Evolutionary conservation across 2,329 filamentous ascomycete species (phyloP), one percentile per base, ranked within the genome.

Genomic region (Penicillium sumatraense): DNA sequence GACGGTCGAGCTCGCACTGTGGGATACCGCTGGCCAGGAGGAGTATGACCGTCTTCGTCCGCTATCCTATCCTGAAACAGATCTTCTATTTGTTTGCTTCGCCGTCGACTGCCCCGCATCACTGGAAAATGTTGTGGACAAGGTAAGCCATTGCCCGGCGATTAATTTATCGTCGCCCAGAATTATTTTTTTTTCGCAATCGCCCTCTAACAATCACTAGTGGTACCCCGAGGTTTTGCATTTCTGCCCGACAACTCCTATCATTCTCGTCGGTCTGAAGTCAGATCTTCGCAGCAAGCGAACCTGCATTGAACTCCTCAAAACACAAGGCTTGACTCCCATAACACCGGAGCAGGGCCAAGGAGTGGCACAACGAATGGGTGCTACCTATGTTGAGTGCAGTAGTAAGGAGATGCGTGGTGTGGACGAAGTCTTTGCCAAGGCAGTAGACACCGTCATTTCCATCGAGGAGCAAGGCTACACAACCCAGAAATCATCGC

Each of bases 151-250:
- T 35, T 14, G 45, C 13, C 1, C 46, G n/a, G n/a, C n/a, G n/a
- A n/a, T n/a, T n/a, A n/a, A n/a, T n/a, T n/a, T n/a, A n/a, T n/a
- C n/a, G n/a, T n/a, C n/a, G n/a, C n/a, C n/a, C n/a, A n/a, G n/a
- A n/a, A n/a, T n/a, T n/a, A n/a, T n/a, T n/a, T n/a, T n/a, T 31
- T 18, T 10, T 29, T 10, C 7, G 6, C 10, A 1, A 16, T 44
- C 5, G 23, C 24, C n/a, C 20, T 54, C 26, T 59, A 51, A 60
- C 40, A 3, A 27, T 40, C 36, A 47, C 24, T 49, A 98, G 95
- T 99, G 95, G 95, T 99, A 97, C 71, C 95, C 95, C 57, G 95
- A 99, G 81, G 95, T 99, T 68, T 86, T 98, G 53, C 95, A 99
- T 78, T 99, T 99, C 82, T 98, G 95, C 78, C 95, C 95, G 14